Evolutionary conservation across 2,329 filamentous ascomycete species (phyloP).

Genomic region (Cladophialophora exuberans): DNA sequence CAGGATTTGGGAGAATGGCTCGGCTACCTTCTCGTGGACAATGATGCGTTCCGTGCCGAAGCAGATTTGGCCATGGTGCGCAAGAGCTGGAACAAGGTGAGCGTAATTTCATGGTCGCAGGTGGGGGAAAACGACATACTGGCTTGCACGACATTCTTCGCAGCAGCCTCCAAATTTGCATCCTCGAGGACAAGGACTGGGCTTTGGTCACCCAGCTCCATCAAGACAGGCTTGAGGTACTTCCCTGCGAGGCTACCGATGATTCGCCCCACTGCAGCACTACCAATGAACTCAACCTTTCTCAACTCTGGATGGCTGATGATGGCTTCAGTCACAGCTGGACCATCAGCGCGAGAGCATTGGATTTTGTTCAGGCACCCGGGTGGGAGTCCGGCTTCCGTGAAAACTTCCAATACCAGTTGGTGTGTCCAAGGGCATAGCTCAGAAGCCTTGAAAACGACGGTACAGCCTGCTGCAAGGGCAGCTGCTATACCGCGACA

Average conservation of each 20-base stretch:
- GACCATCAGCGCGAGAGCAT: constrained; percentile 67
- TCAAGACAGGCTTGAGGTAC: constrained; percentile 77
- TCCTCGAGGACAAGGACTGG: constrained; percentile 83
- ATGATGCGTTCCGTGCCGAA: constrained; percentile 89
- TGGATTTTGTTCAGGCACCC: constrained; percentile 89
- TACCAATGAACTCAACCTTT: constrained; percentile 87
- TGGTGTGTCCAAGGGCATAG: constrained; percentile 89
- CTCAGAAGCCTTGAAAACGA: constrained; percentile 89
- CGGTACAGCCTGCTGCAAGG: constrained; percentile 82
- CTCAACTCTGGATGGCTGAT: constrained; percentile 69
- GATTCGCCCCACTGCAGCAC: constrained; percentile 78
- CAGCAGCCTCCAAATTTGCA: constrained; percentile 63
- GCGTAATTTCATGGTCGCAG: neutral
- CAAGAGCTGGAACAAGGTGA: constrained; percentile 66
- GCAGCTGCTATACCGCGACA: constrained; percentile 88
- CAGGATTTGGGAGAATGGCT: constrained; percentile 76
- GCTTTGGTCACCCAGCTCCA: constrained; percentile 92
- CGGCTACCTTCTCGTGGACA: constrained; percentile 79
- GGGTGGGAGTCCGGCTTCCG: constrained; percentile 74
- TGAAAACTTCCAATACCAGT: constrained; percentile 73
- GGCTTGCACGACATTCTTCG: constrained; percentile 67
- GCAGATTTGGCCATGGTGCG: constrained; percentile 95
- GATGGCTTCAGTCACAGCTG: constrained; percentile 75
- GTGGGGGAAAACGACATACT: constrained; percentile 3
- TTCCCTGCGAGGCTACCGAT: constrained; percentile 81